These are phyloP conservation scores for Barbarea vulgaris DNA, from an alignment of 345 rosid genomes.

Conservation along the genomic window DNA sequence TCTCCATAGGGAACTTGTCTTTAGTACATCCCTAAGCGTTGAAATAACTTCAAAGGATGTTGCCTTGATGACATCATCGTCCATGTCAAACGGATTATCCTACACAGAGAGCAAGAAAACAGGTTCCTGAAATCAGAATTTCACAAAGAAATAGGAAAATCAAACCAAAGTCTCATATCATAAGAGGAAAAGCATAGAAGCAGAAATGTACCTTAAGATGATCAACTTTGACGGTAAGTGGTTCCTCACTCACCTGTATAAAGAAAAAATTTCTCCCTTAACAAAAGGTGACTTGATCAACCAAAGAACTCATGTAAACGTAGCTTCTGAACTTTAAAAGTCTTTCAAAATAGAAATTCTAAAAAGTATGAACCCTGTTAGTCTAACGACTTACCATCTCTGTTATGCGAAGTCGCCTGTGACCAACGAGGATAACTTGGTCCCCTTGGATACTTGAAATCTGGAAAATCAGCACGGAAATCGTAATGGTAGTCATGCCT, in stretches of 20 bases:
- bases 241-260: slow-evolving; percentile 81
- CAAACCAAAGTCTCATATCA: slow-evolving; percentile 8
- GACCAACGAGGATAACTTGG: slow-evolving; percentile 93
- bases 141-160: background rate
- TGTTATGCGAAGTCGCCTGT: slow-evolving; percentile 84
- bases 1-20: slow-evolving; percentile 89
- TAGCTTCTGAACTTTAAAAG: slow-evolving; percentile 11
- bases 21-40: slow-evolving; percentile 88
- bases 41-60: slow-evolving; percentile 96
- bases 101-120: slow-evolving; percentile 39
- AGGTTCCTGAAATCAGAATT: background rate
- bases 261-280: slow-evolving; percentile 32
- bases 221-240: slow-evolving; percentile 95
- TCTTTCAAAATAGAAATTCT: background rate
- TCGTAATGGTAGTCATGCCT: slow-evolving; percentile 3
- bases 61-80: slow-evolving; percentile 93
- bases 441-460: slow-evolving; percentile 90
- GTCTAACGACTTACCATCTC: slow-evolving; percentile 71
- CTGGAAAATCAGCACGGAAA: slow-evolving; percentile 47
- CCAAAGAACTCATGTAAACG: slow-evolving; percentile 14
- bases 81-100: slow-evolving; percentile 91
- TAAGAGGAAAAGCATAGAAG: slow-evolving; percentile 19
- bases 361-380: background rate
- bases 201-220: slow-evolving; percentile 79
- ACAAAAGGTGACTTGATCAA: slow-evolving; percentile 29